Percentiles rank a stretch among this genome's conserved stretches.
These are phyloP conservation scores for Infundibulicybe gibba DNA, from an alignment of 768 basidiomycete genomes.

Conservation along the genomic window DNA sequence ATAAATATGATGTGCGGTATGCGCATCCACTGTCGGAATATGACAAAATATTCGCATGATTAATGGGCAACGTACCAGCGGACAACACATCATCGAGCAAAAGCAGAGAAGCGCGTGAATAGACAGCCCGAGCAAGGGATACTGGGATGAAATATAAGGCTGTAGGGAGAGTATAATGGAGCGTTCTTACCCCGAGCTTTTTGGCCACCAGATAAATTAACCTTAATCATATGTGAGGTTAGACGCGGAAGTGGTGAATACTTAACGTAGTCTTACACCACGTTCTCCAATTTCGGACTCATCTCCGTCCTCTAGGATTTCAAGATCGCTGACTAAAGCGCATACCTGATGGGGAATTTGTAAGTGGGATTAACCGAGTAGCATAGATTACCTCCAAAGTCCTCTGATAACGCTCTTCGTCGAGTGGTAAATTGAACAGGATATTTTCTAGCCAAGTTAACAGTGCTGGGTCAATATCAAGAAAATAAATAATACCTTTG, in stretches of 20 bases:
- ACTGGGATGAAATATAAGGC: slow-evolving; percentile 32
- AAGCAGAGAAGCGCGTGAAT: slow-evolving; percentile 80
- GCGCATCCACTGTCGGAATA: slow-evolving; percentile 68
- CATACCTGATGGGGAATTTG: slow-evolving; percentile 37
- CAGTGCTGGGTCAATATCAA: background rate
- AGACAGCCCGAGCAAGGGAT: slow-evolving; percentile 81
- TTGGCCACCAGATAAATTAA: slow-evolving; percentile 58
- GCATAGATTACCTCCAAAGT: slow-evolving; percentile 67
- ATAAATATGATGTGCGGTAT: slow-evolving; percentile 88
- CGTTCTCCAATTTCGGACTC: slow-evolving; percentile 87
- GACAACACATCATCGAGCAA: slow-evolving; percentile 82
- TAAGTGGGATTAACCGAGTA: slow-evolving; percentile 8
- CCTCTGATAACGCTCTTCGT: slow-evolving; percentile 68
- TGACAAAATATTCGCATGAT: background rate
- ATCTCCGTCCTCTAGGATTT: slow-evolving; percentile 85
- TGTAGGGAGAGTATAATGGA: background rate
- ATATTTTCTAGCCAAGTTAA: slow-evolving; percentile 46
- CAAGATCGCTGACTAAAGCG: slow-evolving; percentile 70
- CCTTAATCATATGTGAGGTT: slow-evolving; percentile 18
- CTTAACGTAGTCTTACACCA: slow-evolving; percentile 51
- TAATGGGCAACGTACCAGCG: slow-evolving; percentile 32
- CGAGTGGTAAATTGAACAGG: slow-evolving; percentile 67
- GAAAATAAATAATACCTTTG: slow-evolving; percentile 27
- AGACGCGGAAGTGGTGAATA: background rate
- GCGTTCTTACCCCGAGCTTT: slow-evolving; percentile 59